Percentiles rank a stretch among this genome's conserved stretches.
These are phyloP conservation scores for Saccharomyces jurei DNA, from an alignment of 805 yeast genomes.

Conservation along the genomic window DNA sequence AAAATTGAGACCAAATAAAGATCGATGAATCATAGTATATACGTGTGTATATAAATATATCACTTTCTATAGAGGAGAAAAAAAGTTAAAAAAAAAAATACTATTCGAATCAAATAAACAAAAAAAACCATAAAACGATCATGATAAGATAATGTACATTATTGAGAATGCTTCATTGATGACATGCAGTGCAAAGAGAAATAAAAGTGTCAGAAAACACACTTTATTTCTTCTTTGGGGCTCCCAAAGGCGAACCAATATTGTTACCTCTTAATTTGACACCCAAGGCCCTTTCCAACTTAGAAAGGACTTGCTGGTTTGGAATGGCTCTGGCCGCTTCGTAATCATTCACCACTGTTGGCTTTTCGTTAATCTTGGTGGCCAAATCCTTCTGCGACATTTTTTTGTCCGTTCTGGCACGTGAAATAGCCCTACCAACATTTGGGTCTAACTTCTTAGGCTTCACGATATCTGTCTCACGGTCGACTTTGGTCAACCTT, in stretches of 20 bases:
- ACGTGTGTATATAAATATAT: not conserved
- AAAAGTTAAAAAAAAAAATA: not conserved
- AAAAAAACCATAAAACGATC: conserved; percentile 2
- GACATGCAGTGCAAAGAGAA: not conserved
- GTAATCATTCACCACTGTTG: conserved; percentile 88
- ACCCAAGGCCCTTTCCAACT: conserved; percentile 89
- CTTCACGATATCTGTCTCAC: conserved; percentile 86
- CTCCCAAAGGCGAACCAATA: conserved; percentile 77
- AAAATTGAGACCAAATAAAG: conserved; percentile 10
- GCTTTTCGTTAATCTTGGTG: conserved; percentile 91
- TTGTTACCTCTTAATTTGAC: conserved; percentile 93
- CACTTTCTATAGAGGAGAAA: conserved; percentile 3
- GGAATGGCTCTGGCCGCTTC: conserved; percentile 96
- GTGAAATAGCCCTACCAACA: conserved; percentile 82
- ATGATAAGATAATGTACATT: not conserved
- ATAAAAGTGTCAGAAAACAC: not conserved
- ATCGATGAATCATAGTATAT: not conserved
- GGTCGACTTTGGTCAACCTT: conserved; percentile 85
- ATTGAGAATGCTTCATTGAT: not conserved
- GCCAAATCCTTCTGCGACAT: conserved; percentile 95
- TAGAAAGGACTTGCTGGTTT: conserved; percentile 87
- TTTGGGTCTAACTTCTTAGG: conserved; percentile 77
- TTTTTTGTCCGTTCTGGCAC: conserved; percentile 81
- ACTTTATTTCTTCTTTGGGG: conserved; percentile 35
- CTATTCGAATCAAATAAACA: not conserved